Evolutionary conservation across 768 basidiomycete species (phyloP).

Genomic region (Termitomyces sp.): DNA sequence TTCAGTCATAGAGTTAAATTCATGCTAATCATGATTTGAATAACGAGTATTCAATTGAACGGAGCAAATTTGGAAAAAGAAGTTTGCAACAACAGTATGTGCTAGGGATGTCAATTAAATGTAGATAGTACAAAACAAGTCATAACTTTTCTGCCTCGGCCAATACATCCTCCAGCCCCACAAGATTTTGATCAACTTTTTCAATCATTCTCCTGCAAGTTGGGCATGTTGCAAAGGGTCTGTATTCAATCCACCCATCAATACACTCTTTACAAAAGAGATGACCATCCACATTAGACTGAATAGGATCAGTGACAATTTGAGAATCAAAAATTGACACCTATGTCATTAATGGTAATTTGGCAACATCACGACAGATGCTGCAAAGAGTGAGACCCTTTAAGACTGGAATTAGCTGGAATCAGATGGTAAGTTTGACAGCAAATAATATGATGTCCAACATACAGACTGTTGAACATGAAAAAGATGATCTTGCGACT

Average conservation of each 20-base stretch:
- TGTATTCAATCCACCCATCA: neutral
- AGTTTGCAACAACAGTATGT: no score
- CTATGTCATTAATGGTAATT: neutral
- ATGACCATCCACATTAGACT: neutral
- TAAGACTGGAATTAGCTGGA: neutral
- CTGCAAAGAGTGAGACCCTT: neutral
- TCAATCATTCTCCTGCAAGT: neutral
- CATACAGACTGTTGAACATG: neutral
- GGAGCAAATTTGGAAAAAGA: no score
- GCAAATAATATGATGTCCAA: no score
- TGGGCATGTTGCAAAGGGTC: neutral
- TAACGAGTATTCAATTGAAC: no score
- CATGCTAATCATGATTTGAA: no score
- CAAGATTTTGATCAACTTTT: neutral
- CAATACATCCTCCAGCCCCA: neutral
- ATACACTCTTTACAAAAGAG: neutral
- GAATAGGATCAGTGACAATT: neutral
- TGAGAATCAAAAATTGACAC: neutral
- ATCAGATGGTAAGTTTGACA: neutral
- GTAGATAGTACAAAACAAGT: neutral
- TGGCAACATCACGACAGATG: neutral
- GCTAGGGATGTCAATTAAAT: no score
- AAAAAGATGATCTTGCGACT: neutral
- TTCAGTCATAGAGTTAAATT: no score
- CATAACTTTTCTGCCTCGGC: neutral